phyloP scores from a whole-genome alignment of 139 green algal species.

The Dunaliella primolecta region DNA sequence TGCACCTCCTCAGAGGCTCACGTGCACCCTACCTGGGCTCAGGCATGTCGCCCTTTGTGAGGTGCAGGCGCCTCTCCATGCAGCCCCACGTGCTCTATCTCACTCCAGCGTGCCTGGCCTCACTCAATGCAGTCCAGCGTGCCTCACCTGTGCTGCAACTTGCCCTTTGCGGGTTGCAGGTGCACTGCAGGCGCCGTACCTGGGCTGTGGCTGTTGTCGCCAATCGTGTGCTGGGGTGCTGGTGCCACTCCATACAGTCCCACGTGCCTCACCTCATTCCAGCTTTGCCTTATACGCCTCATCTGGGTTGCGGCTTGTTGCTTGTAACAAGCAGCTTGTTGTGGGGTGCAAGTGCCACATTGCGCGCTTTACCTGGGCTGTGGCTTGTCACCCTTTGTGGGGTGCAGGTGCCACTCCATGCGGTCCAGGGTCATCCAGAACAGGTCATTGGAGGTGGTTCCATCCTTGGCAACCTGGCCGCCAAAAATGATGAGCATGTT shows the following conservation, averaged over 20 bases:
- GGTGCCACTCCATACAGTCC: constrained; percentile 78
- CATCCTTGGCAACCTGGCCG: constrained; percentile 60
- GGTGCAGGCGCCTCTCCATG: constrained; percentile 78
- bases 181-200: no score
- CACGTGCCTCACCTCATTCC: constrained; percentile 74
- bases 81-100: constrained; percentile 71
- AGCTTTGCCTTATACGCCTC: no score
- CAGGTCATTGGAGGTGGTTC: constrained; percentile 60
- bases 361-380: constrained; percentile 25
- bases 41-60: constrained; percentile 61
- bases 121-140: constrained; percentile 55
- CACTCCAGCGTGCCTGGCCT: constrained; percentile 59
- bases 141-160: no score
- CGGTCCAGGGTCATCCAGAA: constrained; percentile 73
- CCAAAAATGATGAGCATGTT: constrained; percentile 75
- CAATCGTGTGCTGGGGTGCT: no score
- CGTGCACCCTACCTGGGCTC: no score
- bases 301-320: constrained; percentile 15
- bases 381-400: constrained; percentile 58
- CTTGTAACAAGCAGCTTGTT: no score
- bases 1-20: no score
- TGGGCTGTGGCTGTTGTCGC: no score
- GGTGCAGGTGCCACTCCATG: constrained; percentile 79
- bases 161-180: no score
- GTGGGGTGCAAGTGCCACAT: constrained; percentile 1